These are phyloP conservation scores for Aspergillus sp. DNA, from an alignment of 2,329 filamentous ascomycete genomes.

Conservation along the genomic window DNA sequence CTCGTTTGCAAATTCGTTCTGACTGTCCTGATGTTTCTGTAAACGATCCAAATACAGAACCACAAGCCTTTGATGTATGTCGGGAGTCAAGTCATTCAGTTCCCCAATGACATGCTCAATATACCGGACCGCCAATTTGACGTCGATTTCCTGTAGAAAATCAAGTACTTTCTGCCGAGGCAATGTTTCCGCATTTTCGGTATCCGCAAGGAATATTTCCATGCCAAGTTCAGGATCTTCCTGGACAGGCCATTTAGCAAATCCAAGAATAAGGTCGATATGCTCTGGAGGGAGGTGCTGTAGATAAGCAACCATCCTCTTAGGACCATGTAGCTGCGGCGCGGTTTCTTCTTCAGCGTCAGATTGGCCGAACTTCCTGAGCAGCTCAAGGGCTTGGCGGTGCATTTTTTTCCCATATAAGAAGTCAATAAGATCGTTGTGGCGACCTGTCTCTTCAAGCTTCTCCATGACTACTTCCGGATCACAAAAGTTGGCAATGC, in stretches of 20 bases:
- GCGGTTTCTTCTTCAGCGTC: conserved; percentile 38
- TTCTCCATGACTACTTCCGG: conserved; percentile 93
- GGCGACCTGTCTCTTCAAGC: conserved; percentile 81
- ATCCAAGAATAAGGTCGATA: conserved; percentile 88
- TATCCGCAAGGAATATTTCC: conserved; percentile 91
- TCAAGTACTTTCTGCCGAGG: conserved; percentile 73
- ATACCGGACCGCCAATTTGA: conserved; percentile 73
- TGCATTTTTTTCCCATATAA: conserved; percentile 94
- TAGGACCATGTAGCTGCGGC: conserved; percentile 71
- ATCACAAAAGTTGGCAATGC: conserved; percentile 95
- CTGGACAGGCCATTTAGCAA: conserved; percentile 81
- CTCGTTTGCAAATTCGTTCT: conserved; percentile 37
- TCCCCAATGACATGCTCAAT: conserved; percentile 89
- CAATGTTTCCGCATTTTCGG: conserved; percentile 88
- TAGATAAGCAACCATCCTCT: conserved; percentile 83
- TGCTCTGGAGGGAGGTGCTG: conserved; percentile 82
- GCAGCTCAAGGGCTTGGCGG: conserved; percentile 76
- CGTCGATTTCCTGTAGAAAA: conserved; percentile 71
- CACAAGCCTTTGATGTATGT: conserved; percentile 83
- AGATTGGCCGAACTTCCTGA: conserved; percentile 75
- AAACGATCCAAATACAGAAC: conserved; percentile 66
- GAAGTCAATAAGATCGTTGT: conserved; percentile 95
- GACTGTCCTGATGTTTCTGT: conserved; percentile 38
- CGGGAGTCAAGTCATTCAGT: conserved; percentile 77
- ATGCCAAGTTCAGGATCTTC: conserved; percentile 74